These are phyloP conservation scores for Bruguiera sexangula DNA, from an alignment of 345 rosid species.

Conservation along the genomic window DNA sequence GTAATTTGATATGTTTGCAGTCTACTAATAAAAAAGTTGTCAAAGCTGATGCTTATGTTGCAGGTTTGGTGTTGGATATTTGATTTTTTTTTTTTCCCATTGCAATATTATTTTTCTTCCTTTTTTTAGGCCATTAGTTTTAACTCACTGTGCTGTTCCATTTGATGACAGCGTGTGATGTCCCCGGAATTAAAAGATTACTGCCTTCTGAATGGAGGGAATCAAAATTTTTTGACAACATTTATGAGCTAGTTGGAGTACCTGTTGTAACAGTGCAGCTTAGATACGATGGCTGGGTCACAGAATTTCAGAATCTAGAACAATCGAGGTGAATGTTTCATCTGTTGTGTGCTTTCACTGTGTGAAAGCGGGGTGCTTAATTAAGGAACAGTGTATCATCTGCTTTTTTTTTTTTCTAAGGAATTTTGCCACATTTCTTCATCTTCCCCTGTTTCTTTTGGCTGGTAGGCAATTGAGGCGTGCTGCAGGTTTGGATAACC, in stretches of 20 bases:
- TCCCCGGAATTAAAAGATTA: constrained; percentile 91
- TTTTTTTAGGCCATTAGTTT: background rate
- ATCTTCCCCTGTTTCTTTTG: constrained; percentile 6
- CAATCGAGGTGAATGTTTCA: constrained; percentile 57
- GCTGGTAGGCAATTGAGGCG: constrained; percentile 64
- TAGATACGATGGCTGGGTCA: constrained; percentile 97
- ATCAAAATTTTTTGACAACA: constrained; percentile 66
- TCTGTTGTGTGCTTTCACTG: background rate
- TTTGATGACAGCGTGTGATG: constrained; percentile 74
- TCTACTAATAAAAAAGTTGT: constrained; percentile 75
- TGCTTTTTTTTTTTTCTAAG: background rate
- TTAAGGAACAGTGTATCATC: background rate
- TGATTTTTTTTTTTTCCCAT: background rate
- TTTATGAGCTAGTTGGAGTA: constrained; percentile 86
- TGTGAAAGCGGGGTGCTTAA: background rate
- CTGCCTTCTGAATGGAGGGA: constrained; percentile 82
- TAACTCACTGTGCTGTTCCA: background rate
- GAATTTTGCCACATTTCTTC: background rate
- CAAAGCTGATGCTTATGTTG: constrained; percentile 96
- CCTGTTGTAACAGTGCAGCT: constrained; percentile 92
- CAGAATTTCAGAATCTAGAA: constrained; percentile 78
- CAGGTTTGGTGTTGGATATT: constrained; percentile 38
- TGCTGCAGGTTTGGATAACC: constrained; percentile 88
- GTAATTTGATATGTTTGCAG: constrained; percentile 36
- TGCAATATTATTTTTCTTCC: background rate